Evolutionary conservation across 2,329 filamentous ascomycete species (phyloP), one percentile per base, ranked within the genome.

Genomic region (Claviceps quebecensis): DNA sequence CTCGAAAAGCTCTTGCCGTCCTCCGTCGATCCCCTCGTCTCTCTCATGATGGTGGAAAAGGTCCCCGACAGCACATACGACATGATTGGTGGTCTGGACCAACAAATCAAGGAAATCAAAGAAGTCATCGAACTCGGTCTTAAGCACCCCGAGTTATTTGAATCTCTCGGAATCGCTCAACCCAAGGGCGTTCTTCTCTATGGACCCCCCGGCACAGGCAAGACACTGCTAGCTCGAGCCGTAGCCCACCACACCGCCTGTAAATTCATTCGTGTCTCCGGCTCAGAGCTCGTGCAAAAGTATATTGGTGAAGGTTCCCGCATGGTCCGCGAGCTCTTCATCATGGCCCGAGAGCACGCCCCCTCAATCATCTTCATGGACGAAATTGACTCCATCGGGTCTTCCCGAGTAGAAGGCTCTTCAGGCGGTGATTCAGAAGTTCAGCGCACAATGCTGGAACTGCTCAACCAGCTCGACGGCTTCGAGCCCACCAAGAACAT

Each of bases 331-430:
- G 93, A 98, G 72, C 78, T 98, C 49, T 98, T 98, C 77, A 87
- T 98, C 66, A 98, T 98, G 93, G 93, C 93, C 29, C 81, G 93
- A 70, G 93, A 98, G 67, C 93, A 98, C 62, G 93, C 93, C 1
- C 93, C 93, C 22, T 95, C 87, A 59, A 98, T 98, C 71, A 98
- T 98, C 70, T 98, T 98, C 76, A 98, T 98, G 93, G 93, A 98
- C 69, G 93, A 98, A 71, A 97, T 98, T 69, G 93, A 98, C 75
- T 95, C 87, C 60, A 98, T 98, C 69, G 93, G 93, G 57, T 96
- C 90, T 37, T 95, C 89, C 54, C 87, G 93, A 70, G 91, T 98
- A 50, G 93, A 98, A 67, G 91, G 91, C 26, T 94, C 87, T 53
- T 94, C 87, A 19, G 90, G 90, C 50, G 93, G 93, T 63, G 93